Percentiles rank a stretch among this genome's conserved stretches.
Conservation (phyloP, 805 yeast genomes). For the Yarrowia yakushimensis region DNA sequence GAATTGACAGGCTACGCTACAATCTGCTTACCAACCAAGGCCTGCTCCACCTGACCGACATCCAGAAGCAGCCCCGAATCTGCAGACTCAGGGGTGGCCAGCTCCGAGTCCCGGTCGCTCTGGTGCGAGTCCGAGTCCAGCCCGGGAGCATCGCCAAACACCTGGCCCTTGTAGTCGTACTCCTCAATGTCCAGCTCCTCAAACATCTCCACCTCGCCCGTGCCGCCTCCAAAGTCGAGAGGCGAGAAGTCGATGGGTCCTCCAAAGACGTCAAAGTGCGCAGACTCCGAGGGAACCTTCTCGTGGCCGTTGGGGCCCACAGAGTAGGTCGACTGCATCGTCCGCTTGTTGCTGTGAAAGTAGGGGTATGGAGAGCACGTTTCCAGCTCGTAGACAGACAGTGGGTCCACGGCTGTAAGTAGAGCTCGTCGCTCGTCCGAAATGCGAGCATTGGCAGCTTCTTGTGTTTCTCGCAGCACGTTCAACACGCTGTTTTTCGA, state of each 20-base stretch:
- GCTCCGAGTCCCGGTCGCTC: background rate
- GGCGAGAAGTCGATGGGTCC: slow-evolving; percentile 18
- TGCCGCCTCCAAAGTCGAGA: slow-evolving; percentile 31
- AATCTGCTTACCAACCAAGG: background rate
- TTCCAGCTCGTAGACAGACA: slow-evolving; percentile 33
- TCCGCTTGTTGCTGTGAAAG: slow-evolving; percentile 32
- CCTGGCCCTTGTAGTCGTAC: slow-evolving; percentile 20
- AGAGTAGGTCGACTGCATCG: background rate
- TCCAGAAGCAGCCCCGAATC: background rate
- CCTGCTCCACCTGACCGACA: slow-evolving; percentile 3
- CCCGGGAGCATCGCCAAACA: background rate
- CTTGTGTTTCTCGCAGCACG: background rate
- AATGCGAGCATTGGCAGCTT: background rate
- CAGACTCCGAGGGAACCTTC: background rate
- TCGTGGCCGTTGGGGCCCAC: slow-evolving; percentile 4
- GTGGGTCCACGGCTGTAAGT: slow-evolving; percentile 28
- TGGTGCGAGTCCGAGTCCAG: slow-evolving; percentile 1
- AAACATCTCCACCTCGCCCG: slow-evolving; percentile 32
- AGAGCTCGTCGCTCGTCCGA: background rate
- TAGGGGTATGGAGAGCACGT: slow-evolving; percentile 33
- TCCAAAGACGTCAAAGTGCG: slow-evolving; percentile 7
- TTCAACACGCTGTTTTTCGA: background rate
- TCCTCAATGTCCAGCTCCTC: slow-evolving; percentile 20
- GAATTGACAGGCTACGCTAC: background rate
- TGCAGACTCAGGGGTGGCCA: background rate